Conservation (phyloP, 148 eudicot genomes). For the Camellia granthamiana region DNA sequence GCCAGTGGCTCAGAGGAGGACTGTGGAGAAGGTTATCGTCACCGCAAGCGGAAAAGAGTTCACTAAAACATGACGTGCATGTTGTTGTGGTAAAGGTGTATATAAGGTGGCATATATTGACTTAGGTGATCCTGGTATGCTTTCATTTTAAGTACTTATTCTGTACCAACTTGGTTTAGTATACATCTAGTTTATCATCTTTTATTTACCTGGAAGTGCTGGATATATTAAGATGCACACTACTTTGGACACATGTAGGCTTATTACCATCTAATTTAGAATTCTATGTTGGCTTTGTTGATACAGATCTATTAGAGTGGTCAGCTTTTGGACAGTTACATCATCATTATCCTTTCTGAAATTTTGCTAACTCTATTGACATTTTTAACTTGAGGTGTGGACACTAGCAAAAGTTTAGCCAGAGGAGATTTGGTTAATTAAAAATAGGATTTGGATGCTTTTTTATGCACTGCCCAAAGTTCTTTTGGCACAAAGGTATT, state of each 20-base stretch:
- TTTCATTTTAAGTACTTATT: conserved; percentile 19
- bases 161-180: conserved; percentile 21
- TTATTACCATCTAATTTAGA: conserved; percentile 31
- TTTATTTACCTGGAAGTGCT: conserved; percentile 5
- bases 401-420: conserved; percentile 39
- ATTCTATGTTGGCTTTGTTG: conserved; percentile 36
- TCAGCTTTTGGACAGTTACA: conserved; percentile 34
- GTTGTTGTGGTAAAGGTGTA: conserved; percentile 51
- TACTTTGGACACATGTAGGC: conserved; percentile 18
- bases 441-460: conserved; percentile 15
- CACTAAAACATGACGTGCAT: conserved; percentile 28
- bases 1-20: conserved; percentile 35
- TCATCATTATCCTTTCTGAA: conserved; percentile 32
- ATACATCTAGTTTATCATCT: conserved; percentile 9
- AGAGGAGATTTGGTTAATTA: conserved; percentile 8
- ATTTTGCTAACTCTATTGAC: conserved; percentile 42
- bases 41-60: conserved; percentile 44
- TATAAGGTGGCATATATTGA: conserved; percentile 24
- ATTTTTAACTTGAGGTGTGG: conserved; percentile 48
- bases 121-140: conserved; percentile 24
- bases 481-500: not conserved
- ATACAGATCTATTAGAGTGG: conserved; percentile 44
- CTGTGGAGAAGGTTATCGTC: conserved; percentile 29
- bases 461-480: conserved; percentile 4
- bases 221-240: conserved; percentile 24